phyloP scores from a whole-genome alignment of 371 early-diverging fungal genomes.

The Circinella minor region DNA sequence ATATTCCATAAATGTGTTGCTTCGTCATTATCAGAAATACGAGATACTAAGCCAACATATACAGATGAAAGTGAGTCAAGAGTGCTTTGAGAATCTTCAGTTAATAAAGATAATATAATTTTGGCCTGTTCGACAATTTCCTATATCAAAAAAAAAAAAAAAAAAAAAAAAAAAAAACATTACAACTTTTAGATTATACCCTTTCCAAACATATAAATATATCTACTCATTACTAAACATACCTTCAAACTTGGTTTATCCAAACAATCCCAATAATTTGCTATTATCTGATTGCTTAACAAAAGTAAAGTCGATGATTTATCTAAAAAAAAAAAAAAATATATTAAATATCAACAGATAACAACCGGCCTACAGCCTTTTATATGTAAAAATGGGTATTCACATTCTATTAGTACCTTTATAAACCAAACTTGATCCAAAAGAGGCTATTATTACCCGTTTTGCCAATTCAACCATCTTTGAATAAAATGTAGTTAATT shows the following conservation, averaged over 20 bases:
- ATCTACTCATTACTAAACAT: not conserved
- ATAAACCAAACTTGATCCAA: constrained; percentile 37
- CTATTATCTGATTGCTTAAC: constrained; percentile 16
- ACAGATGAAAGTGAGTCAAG: constrained; percentile 19
- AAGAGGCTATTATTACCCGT: constrained; percentile 29
- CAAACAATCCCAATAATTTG: constrained; percentile 7
- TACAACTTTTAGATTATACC: too few species aligned
- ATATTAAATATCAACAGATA: not conserved
- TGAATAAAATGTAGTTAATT: not conserved
- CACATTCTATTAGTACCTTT: constrained; percentile 20
- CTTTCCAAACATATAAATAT: too few species aligned
- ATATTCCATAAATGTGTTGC: constrained; percentile 25
- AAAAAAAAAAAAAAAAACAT: too few species aligned
- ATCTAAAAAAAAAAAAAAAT: constrained; percentile 9
- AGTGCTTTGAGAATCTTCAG: constrained; percentile 18
- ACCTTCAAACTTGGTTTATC: not conserved
- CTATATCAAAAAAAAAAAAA: not conserved
- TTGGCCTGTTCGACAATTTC: constrained; percentile 19
- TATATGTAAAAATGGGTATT: not conserved
- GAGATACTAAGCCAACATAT: constrained; percentile 18
- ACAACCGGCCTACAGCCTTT: not conserved
- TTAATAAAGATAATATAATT: constrained; percentile 22
- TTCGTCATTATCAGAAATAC: constrained; percentile 9
- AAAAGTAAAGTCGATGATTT: constrained; percentile 13
- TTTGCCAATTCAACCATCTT: constrained; percentile 21